Evolutionary conservation across 2,329 filamentous ascomycete genomes (phyloP), one percentile per base, ranked within the genome.

Genomic region (Helminthosporium solani): DNA sequence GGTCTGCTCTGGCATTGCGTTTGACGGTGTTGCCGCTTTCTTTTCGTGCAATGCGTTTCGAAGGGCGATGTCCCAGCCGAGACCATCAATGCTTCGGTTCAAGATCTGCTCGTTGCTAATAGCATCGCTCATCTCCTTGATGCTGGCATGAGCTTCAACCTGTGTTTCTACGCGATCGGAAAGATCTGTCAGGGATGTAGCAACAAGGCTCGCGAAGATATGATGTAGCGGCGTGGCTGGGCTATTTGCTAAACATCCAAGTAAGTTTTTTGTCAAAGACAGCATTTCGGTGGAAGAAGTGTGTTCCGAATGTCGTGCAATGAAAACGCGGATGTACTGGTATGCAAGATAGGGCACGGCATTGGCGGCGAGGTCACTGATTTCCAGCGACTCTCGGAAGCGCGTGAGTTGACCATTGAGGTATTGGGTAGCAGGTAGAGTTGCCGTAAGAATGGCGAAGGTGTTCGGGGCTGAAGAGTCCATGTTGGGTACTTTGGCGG

Each of bases 61-160:
- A 18, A 71, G 61, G 7, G 67, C 64, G 12, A 53, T 47, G 41
- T 70, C 68, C 68, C 68, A 71, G 14, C 66, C 65, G 14, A 61
- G 21, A 15, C 58, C 58, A 20, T 70, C 66, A 9, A 51, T 35
- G 37, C 58, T 66, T 8, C 57, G 56, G 41, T 67, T 52, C 9
- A 67, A 51, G 25, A 71, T 64, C 8, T 62, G 60, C 7, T 66
- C 64, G 20, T 65, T 66, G 3, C 55, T 47, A 23, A 70, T 44
- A 2, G 64, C 61, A 21, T 65, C 65, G 18, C 52, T 59, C 60
- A 71, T 65, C 21, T 70, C 67, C n/a, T 63, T 67, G 47, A 71
- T 67, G 27, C 55, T 54, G 7, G 64, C 58, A 28, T 67, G 60
- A 6, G 67, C 64, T 27, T 71, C 68, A 9, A 61, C 56, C 47